A percentile compares a stretch with the other conserved stretches of the same genome.
Evolutionary conservation across 371 early-diverging fungal genomes (phyloP).

Genomic region (Parasitella parasitica): DNA sequence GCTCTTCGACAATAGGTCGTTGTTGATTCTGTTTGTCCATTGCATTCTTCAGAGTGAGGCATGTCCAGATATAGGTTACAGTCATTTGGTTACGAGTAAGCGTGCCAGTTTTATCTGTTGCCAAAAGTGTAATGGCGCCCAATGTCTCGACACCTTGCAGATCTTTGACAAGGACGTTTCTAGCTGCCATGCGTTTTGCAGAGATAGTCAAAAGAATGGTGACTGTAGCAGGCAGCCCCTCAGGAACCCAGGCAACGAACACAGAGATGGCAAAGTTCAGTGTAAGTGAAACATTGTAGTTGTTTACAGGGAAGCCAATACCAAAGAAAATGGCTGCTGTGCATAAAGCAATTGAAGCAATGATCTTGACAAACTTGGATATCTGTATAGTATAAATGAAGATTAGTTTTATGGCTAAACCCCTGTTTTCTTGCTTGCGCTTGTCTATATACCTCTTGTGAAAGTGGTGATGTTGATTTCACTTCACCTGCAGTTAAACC

Average conservation of each 20-base stretch:
- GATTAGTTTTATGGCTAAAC: background rate
- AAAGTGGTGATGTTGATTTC: conserved; percentile 68
- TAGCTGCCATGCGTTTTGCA: conserved; percentile 89
- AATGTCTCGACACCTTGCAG: conserved; percentile 94
- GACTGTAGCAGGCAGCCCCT: conserved; percentile 89
- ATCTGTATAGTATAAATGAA: conserved; percentile 37
- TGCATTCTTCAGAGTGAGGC: conserved; percentile 59
- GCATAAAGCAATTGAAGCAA: conserved; percentile 77
- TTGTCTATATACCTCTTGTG: conserved; percentile 52
- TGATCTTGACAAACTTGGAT: conserved; percentile 80
- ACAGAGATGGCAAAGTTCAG: conserved; percentile 90
- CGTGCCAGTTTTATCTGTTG: conserved; percentile 96
- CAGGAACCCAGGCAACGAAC: conserved; percentile 88
- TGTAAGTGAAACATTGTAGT: conserved; percentile 59
- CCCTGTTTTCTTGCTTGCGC: too few relatives aligned
- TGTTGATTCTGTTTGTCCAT: conserved; percentile 32
- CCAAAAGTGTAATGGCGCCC: conserved; percentile 92
- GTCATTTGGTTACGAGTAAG: conserved; percentile 96
- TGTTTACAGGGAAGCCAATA: conserved; percentile 61
- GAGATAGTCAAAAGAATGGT: conserved; percentile 90
- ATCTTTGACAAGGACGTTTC: conserved; percentile 93
- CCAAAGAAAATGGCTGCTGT: conserved; percentile 85
- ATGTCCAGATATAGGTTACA: conserved; percentile 86
- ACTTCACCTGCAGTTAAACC: conserved; percentile 79
- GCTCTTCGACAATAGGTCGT: conserved; percentile 15